A percentile compares a stretch with the other conserved stretches of the same genome.
These are phyloP conservation scores for Cnidoscolus chayamansa DNA, from an alignment of 441 rosid species.

Conservation along the genomic window DNA sequence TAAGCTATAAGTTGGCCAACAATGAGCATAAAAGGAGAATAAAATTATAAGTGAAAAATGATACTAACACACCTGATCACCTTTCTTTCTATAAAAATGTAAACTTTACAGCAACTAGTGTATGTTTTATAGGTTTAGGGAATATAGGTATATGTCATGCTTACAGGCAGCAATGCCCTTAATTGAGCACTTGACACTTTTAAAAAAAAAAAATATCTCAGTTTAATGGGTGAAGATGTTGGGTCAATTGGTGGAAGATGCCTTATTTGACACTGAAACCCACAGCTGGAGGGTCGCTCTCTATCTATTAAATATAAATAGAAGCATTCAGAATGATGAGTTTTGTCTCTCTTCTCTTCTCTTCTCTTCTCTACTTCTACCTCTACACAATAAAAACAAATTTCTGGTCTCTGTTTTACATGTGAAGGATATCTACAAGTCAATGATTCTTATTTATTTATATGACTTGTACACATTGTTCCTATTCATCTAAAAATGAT, in stretches of 20 bases:
- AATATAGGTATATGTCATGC: too few species aligned
- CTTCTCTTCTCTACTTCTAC: neutral
- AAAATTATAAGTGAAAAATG: too few species aligned
- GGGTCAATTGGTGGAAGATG: constrained; percentile 44
- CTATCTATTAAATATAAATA: constrained; percentile 16
- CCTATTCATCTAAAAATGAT: too few species aligned
- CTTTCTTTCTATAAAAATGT: too few species aligned
- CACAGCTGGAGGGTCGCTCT: constrained; percentile 66
- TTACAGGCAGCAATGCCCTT: too few species aligned
- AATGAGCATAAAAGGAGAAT: too few species aligned
- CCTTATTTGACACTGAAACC: constrained; percentile 35
- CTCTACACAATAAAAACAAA: constrained; percentile 10
- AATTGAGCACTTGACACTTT: too few species aligned
- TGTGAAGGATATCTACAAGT: constrained; percentile 39
- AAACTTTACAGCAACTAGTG: too few species aligned
- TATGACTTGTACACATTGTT: too few species aligned
- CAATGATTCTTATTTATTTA: constrained; percentile 17
- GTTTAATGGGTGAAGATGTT: constrained; percentile 43
- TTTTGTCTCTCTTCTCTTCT: constrained; percentile 10
- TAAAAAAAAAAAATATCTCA: constrained; percentile 25
- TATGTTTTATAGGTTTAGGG: too few species aligned
- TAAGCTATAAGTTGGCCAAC: too few species aligned
- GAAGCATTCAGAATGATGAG: constrained; percentile 33
- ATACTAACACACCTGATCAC: too few species aligned
- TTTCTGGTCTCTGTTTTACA: constrained; percentile 28